Evolutionary conservation across 441 rosid genomes (phyloP), one percentile per base, ranked within the genome.

Genomic region (Sinapis alba): DNA sequence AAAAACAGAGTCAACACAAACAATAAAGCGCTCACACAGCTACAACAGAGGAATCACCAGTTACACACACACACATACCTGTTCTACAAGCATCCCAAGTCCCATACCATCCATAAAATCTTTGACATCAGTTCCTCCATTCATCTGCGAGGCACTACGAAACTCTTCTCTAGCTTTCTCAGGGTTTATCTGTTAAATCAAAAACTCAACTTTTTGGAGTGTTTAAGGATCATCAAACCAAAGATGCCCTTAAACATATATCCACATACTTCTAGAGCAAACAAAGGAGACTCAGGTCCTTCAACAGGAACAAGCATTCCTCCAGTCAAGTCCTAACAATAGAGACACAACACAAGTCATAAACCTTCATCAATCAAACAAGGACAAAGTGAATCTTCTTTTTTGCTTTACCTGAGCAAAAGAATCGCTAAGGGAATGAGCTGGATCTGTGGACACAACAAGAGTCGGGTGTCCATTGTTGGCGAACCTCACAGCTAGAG

Each of bases 71-170:
- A 60, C 43, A 38, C 15, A 38, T 38, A 92, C 99, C 96, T 94
- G 97, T 34, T 90, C 96, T 6, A 76, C 92, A 28, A 94, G 85
- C 90, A 92, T 82, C 27, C 97, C 99, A n/a, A 92, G 96, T 68
- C 99, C 99, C 97, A 94, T 88, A 54, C 96, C 97, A 78, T 92
- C 97, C 97, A 94, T 92, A 68, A 94, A 87, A 80, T 92, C 95
- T 80, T 94, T 89, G 9, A 94, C 76, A 13, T 94, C 97, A 10
- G 87, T 84, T 69, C 93, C 97, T 68, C 88, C 97, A 81, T 79
- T 79, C 68, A 74, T 86, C 84, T 89, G 88, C 23, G 88, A 82
- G 5, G 82, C 91, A 53, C 83, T 77, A 19, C 91, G 97, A 69
- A 94, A 94, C 78, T 92, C 98, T 84, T 92, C 98, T 78, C 91